Conservation (phyloP, 2,329 filamentous ascomycete species). For the Ramularia endophylla region DNA sequence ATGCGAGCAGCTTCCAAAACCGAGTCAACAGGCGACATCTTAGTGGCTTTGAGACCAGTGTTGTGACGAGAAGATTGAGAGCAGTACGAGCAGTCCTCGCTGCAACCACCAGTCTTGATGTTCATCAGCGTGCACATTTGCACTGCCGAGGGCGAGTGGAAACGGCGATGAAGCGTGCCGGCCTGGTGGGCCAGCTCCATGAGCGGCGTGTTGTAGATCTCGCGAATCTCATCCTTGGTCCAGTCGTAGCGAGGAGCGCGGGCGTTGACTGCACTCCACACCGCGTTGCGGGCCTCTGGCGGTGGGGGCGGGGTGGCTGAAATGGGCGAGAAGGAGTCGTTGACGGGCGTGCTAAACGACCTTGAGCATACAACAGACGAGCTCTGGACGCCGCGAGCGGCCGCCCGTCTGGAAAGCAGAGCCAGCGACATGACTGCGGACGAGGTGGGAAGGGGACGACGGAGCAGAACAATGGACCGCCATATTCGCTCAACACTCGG, state of each 20-base stretch:
- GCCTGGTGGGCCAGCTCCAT: conserved; percentile 56
- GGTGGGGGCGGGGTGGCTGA: conserved; percentile 21
- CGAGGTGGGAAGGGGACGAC: neutral
- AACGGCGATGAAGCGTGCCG: conserved; percentile 70
- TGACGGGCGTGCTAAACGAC: conserved; percentile 31
- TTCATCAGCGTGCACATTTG: conserved; percentile 95
- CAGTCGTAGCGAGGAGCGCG: conserved; percentile 63
- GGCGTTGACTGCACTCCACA: conserved; percentile 53
- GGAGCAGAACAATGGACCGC: neutral
- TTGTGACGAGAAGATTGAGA: conserved; percentile 78
- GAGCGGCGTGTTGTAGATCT: conserved; percentile 75
- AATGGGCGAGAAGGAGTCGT: conserved; percentile 29
- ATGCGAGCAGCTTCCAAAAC: conserved; percentile 72
- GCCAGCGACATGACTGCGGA: conserved; percentile 21
- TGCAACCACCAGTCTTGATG: conserved; percentile 91
- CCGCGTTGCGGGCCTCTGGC: conserved; percentile 24
- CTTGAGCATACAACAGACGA: conserved; percentile 11
- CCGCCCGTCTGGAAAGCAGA: conserved; percentile 19
- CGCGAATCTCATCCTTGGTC: conserved; percentile 74
- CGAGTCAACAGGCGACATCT: conserved; percentile 71
- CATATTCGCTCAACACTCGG: neutral
- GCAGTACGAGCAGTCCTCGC: conserved; percentile 89
- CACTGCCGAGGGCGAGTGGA: conserved; percentile 76
- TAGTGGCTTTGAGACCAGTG: conserved; percentile 72
- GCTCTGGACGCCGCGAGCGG: conserved; percentile 16